Evolutionary conservation across 2,329 filamentous ascomycete genomes (phyloP).

Genomic region (Dactylellina haptotyla): DNA sequence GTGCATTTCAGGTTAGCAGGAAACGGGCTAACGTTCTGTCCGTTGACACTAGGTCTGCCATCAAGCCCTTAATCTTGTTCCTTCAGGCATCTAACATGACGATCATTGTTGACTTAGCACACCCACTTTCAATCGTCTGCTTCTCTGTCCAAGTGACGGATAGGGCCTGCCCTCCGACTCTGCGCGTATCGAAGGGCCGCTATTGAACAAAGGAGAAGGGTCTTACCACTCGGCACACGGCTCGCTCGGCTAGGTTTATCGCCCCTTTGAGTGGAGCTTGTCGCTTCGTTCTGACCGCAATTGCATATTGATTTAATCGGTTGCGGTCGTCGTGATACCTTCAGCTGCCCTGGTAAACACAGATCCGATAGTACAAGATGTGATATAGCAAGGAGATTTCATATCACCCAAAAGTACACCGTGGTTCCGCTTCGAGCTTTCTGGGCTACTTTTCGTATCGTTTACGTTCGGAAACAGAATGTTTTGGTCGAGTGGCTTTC

Average conservation of each 20-base stretch:
- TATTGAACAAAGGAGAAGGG: neutral
- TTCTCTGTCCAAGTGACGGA: constrained; percentile 5
- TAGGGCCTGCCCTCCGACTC: constrained; percentile 12
- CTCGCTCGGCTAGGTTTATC: neutral
- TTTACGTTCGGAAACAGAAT: too few species aligned
- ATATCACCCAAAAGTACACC: neutral
- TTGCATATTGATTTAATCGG: too few species aligned
- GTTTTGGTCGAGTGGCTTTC: constrained; percentile 8
- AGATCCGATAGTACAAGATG: neutral
- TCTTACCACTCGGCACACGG: neutral
- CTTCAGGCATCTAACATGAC: constrained; percentile 3
- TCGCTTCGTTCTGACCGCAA: too few species aligned
- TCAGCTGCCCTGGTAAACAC: neutral
- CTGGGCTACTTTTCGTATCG: neutral
- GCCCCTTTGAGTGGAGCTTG: too few species aligned
- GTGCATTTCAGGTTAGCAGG: too few species aligned
- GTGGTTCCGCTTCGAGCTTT: constrained; percentile 24
- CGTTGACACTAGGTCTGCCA: constrained; percentile 2
- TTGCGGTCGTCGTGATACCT: too few species aligned
- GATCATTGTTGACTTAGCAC: constrained; percentile 6
- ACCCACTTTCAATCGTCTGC: neutral
- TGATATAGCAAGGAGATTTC: neutral
- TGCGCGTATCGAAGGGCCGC: constrained; percentile 2
- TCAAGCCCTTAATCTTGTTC: too few species aligned
- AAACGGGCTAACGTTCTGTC: constrained; percentile 1